phyloP scores from a whole-genome alignment of 192 early-diverging fungal genomes.

The Coemansia sp. region DNA sequence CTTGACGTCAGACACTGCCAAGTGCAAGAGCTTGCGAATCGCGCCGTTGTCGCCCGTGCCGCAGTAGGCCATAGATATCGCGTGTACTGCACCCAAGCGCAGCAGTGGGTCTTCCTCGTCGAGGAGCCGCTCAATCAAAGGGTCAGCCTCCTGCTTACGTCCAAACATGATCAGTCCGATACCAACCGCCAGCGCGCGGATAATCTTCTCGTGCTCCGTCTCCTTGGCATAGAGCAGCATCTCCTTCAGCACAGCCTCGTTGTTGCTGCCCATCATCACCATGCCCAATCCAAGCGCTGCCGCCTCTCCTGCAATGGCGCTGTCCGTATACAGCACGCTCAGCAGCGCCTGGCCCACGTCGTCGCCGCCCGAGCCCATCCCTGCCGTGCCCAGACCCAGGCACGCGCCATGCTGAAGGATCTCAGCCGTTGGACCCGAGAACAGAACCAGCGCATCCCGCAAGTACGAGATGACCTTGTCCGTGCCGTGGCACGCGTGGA shows the following conservation, averaged over 20 bases:
- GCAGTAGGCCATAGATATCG: slow-evolving; percentile 96
- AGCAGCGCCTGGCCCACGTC: slow-evolving; percentile 88
- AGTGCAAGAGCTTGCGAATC: slow-evolving; percentile 90
- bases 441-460: slow-evolving; percentile 76
- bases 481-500: slow-evolving; percentile 93
- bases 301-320: slow-evolving; percentile 96
- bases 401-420: slow-evolving; percentile 96
- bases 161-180: slow-evolving; percentile 98
- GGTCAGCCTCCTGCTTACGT: slow-evolving; percentile 92
- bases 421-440: slow-evolving; percentile 68
- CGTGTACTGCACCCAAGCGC: slow-evolving; percentile 96
- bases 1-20: slow-evolving; percentile 98
- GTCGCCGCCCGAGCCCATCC: slow-evolving; percentile 92
- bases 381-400: slow-evolving; percentile 93
- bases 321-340: slow-evolving; percentile 88
- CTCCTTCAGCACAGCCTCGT: slow-evolving; percentile 79
- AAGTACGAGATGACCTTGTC: slow-evolving; percentile 80
- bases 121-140: slow-evolving; percentile 80
- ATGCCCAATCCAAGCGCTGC: slow-evolving; percentile 96
- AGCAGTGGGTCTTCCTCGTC: slow-evolving; percentile 95
- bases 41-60: slow-evolving; percentile 98
- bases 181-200: slow-evolving; percentile 92
- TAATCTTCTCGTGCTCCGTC: slow-evolving; percentile 99
- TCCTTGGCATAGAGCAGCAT: slow-evolving; percentile 99
- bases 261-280: slow-evolving; percentile 94